phyloP scores from a whole-genome alignment of 768 basidiomycete genomes.

The Gloeopeniophorella convolvens region DNA sequence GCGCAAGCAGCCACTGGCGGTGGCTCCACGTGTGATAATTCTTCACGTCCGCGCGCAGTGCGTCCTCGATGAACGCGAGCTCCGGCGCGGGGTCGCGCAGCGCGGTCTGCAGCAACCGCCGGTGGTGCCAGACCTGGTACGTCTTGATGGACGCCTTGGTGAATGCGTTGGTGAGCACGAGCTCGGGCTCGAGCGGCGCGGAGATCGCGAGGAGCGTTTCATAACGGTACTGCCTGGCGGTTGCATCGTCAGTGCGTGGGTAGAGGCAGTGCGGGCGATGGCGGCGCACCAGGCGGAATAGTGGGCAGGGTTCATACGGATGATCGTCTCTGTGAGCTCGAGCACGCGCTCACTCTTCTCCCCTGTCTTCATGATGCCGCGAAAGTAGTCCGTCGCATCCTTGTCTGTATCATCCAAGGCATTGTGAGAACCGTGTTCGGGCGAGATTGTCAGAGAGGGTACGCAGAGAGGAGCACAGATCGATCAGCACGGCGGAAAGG shows the following conservation, averaged over 20 bases:
- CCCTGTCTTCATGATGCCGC: slow-evolving; percentile 67
- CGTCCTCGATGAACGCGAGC: slow-evolving; percentile 70
- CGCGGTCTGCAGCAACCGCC: slow-evolving; percentile 62
- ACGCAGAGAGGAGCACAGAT: slow-evolving; percentile 10
- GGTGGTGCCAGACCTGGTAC: slow-evolving; percentile 98
- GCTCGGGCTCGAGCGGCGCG: slow-evolving; percentile 66
- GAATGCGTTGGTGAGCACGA: slow-evolving; percentile 81
- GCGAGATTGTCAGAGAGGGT: too few species aligned
- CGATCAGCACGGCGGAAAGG: slow-evolving; percentile 18
- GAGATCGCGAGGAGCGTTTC: slow-evolving; percentile 69
- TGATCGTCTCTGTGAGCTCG: slow-evolving; percentile 81
- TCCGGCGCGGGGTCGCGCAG: slow-evolving; percentile 55
- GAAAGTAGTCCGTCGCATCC: slow-evolving; percentile 90
- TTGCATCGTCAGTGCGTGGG: neutral
- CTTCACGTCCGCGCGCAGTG: slow-evolving; percentile 75
- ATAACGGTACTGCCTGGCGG: slow-evolving; percentile 87
- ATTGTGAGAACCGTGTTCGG: slow-evolving; percentile 2
- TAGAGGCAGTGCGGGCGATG: neutral
- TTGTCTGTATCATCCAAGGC: slow-evolving; percentile 50
- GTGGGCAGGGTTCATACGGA: slow-evolving; percentile 90
- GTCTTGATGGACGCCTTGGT: slow-evolving; percentile 83
- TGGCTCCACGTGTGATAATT: slow-evolving; percentile 99
- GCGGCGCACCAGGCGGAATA: slow-evolving; percentile 86
- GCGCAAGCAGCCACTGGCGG: slow-evolving; percentile 87
- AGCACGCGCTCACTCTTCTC: slow-evolving; percentile 82